Conservation (phyloP, 176 grass and related monocot species). For the Eragrostis curvula region DNA sequence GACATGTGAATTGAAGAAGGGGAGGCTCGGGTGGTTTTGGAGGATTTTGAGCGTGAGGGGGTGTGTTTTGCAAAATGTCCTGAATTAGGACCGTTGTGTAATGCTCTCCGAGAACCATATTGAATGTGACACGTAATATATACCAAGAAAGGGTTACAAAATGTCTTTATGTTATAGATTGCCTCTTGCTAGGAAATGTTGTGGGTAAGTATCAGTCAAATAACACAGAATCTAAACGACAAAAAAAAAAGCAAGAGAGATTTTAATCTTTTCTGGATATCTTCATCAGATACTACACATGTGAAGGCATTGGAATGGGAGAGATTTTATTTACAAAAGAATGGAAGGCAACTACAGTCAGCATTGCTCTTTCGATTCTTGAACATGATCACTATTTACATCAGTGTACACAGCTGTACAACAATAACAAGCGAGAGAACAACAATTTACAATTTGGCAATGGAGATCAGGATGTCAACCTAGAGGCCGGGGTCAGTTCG, state of each 20-base stretch:
- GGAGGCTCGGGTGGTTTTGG: no score
- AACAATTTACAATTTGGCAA: slow-evolving; percentile 47
- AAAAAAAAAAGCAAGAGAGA: neutral
- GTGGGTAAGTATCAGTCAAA: no score
- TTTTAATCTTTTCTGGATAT: neutral
- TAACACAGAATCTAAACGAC: no score
- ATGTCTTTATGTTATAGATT: no score
- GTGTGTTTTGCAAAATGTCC: no score
- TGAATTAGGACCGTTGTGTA: no score
- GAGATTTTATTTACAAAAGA: slow-evolving; percentile 56
- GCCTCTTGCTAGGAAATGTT: no score
- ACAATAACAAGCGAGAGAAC: slow-evolving; percentile 7
- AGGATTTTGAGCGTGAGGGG: no score
- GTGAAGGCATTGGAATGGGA: slow-evolving; percentile 8
- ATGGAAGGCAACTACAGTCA: slow-evolving; percentile 69
- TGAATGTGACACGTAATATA: no score
- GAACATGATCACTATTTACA: slow-evolving; percentile 51
- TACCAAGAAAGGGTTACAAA: no score
- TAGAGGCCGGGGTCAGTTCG: slow-evolving; percentile 50
- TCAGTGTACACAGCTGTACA: slow-evolving; percentile 57
- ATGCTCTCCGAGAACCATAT: no score
- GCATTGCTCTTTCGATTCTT: slow-evolving; percentile 58
- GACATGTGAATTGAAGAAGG: no score
- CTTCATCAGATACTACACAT: neutral
- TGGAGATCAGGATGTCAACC: slow-evolving; percentile 45